Evolutionary conservation across 352 stramenopile species (phyloP), one percentile per base, ranked within the genome.

Genomic region (Pythium grandisporangium): DNA sequence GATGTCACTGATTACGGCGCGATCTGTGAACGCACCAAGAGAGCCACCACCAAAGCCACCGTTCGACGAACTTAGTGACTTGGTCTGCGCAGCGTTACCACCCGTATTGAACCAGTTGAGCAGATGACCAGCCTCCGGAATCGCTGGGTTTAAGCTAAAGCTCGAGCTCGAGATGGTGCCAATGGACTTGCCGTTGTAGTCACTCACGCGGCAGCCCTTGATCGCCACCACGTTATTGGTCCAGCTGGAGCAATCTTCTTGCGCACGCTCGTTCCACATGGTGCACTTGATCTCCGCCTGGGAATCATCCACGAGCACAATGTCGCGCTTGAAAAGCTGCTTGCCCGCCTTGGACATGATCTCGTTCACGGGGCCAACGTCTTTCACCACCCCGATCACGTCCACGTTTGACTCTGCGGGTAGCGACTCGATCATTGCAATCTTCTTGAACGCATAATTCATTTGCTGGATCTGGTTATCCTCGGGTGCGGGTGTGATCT

Each of bases 291-390:
- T 95, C 58, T 98, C 93, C 30, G 87, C 84, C 30, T 88, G 86
- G 22, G 88, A 96, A 68, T 98, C 92, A 60, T 99, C 96, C 17
- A 98, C 80, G 16, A 99, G 51, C 20, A 75, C 90, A 26, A 99
- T 74, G 44, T 99, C 96, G 27, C 92, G 91, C 78, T 99, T 99
- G 37, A 87, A 84, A 17, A 99, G 63, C 61, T 98, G 92, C 55
- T 94, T 94, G 39, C 86, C 86, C 42, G 93, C 93, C 61, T 98
- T 98, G 19, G 87, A 96, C 21, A 80, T 96, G 59, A 99, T 92
- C 30, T 88, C 83, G 23, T 66, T 77, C 32, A 95, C 73, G 26
- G 97, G 93, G 3, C 78, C 78, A 22, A 98, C 84, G 22, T 84
- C 61, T 45, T 96, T 95, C n/a, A 98, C 93, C 16, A 99, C 77